Percentiles rank a stretch among this genome's conserved stretches.
phyloP scores from a whole-genome alignment of 2,329 filamentous ascomycete species.

The Lachnellula occidentalis region DNA sequence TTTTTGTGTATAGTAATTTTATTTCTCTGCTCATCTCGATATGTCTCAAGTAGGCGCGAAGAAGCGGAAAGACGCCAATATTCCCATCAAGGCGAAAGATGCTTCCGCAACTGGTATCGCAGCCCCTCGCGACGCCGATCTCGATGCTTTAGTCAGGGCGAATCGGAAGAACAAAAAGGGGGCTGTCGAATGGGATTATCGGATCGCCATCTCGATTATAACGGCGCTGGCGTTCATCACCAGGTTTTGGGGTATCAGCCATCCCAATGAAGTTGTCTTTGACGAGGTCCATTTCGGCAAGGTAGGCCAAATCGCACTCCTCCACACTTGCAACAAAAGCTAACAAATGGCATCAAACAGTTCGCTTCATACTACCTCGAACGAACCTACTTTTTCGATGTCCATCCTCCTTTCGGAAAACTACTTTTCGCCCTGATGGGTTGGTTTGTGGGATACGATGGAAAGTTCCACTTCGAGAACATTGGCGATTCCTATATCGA shows the following conservation, averaged over 20 bases:
- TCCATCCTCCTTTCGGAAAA: slow-evolving; percentile 96
- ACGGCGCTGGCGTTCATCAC: slow-evolving; percentile 84
- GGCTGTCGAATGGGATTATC: slow-evolving; percentile 75
- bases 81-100: slow-evolving; percentile 45
- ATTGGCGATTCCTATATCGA: slow-evolving; percentile 97
- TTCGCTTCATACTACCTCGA: slow-evolving; percentile 82
- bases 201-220: slow-evolving; percentile 69
- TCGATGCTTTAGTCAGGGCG: slow-evolving; percentile 45
- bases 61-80: slow-evolving; percentile 40
- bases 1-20: slow-evolving; percentile 5
- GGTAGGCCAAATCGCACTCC: slow-evolving; percentile 47
- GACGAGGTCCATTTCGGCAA: slow-evolving; percentile 99
- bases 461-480: slow-evolving; percentile 96
- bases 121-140: slow-evolving; percentile 36
- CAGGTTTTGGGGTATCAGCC: slow-evolving; percentile 91
- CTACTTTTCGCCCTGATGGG: slow-evolving; percentile 95
- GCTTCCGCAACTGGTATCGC: slow-evolving; percentile 23
- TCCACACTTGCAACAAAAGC: neutral
- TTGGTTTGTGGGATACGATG: slow-evolving; percentile 96
- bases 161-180: slow-evolving; percentile 35
- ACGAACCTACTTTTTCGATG: slow-evolving; percentile 99
- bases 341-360: slow-evolving; percentile 35
- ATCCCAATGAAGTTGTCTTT: slow-evolving; percentile 95
- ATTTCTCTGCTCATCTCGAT: slow-evolving; percentile 11
- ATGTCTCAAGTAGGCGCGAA: slow-evolving; percentile 30